Percentiles rank a stretch among this genome's conserved stretches.
These are phyloP conservation scores for Esteya vermicola DNA, from an alignment of 2,329 filamentous ascomycete species.

Conservation along the genomic window DNA sequence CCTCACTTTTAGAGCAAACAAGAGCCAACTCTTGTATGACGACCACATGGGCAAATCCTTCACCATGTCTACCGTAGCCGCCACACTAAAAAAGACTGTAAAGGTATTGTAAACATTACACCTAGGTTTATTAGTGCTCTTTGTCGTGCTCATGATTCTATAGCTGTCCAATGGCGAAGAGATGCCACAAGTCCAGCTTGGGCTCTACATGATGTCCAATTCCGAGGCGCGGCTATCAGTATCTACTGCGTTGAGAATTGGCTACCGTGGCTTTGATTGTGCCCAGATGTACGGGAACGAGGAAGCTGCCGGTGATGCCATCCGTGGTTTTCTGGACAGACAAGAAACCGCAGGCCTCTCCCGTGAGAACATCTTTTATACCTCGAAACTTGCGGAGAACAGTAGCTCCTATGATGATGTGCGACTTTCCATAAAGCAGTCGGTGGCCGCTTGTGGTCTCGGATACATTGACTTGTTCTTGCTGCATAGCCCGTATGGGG, in stretches of 20 bases:
- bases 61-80: too few species aligned
- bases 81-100: too few species aligned
- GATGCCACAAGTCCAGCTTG: conserved; percentile 61
- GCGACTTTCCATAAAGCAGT: conserved; percentile 49
- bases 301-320: conserved; percentile 50
- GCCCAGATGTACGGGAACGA: conserved; percentile 55
- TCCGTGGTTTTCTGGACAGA: conserved; percentile 39
- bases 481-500: conserved; percentile 67
- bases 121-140: too few species aligned
- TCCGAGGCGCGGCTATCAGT: conserved; percentile 44
- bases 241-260: conserved; percentile 37
- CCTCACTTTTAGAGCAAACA: too few species aligned
- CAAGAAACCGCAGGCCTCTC: conserved; percentile 24
- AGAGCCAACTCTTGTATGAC: too few species aligned
- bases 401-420: conserved; percentile 51
- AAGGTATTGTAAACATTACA: too few species aligned
- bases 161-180: conserved; percentile 49
- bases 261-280: conserved; percentile 36
- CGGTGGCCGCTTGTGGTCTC: conserved; percentile 49
- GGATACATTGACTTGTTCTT: conserved; percentile 71
- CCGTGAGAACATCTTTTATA: conserved; percentile 64
- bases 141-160: too few species aligned
- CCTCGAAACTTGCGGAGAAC: conserved; percentile 61
- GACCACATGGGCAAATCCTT: too few species aligned
- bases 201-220: conserved; percentile 57